Evolutionary conservation across 345 rosid genomes (phyloP), one percentile per base, ranked within the genome.

Genomic region (Tarenaya hassleriana): DNA sequence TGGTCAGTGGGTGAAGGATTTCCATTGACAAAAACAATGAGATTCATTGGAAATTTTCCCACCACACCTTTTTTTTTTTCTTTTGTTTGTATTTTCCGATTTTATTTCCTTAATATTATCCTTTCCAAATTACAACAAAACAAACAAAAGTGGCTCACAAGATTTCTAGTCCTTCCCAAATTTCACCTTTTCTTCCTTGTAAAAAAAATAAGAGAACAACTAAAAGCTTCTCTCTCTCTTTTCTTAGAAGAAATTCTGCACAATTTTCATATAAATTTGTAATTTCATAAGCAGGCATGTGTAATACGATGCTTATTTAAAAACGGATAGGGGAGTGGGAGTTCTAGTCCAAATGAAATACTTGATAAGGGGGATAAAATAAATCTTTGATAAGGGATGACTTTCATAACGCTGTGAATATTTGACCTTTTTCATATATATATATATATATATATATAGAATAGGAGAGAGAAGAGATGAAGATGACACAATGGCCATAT

Each of bases 1-100:
- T 34, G 60, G 44, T 59, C 46, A 20, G 38, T 31, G 15, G 50
- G 53, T 39, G 21, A 52, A 52, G 52, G 55, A 66, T 66, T n/a
- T 66, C 65, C 58, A 41, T 66, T 66, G 64, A 66, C 70, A 66
- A n/a, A n/a, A n/a, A n/a, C 65, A 45, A 52, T 13, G 34, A 66
- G 33, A 19, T 59, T 52, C 44, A 24, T 40, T 59, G 39, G 46
- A 41, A 16, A 40, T 1, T 32, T 66, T 45, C 59, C 51, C 16
- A 41, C 70, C 70, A 66, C 70, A 59, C 52, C 55, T 66, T 24
- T 24, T 24, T 24, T n/a, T n/a, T n/a, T 49, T 66, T 24, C 5
- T 24, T 24, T 24, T 24, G 29, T 24, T 5, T 24, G 29, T 27
- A 13, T 35, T 46, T 56, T 2, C 1, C 24, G n/a, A 9, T 7